phyloP scores from a whole-genome alignment of 164 flowering plant genomes.

The Aristolochia californica region DNA sequence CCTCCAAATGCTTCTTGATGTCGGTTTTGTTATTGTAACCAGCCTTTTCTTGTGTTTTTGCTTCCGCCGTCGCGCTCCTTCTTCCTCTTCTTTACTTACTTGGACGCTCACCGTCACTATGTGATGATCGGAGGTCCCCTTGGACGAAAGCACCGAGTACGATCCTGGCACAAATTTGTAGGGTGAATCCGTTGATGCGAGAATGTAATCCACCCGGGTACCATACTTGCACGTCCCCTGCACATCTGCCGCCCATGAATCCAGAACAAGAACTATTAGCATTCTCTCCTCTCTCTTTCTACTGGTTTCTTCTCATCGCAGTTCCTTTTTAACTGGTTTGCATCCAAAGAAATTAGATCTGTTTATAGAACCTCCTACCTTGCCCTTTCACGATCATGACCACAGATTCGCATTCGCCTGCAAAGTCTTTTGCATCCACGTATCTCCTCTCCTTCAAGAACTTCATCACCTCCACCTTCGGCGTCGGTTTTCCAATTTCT shows the following conservation, averaged over 20 bases:
- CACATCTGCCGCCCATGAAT: conserved; percentile 40
- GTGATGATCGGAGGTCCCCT: conserved; percentile 98
- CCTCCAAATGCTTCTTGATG: conserved; percentile 29
- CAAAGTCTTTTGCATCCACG: conserved; percentile 76
- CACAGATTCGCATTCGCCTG: conserved; percentile 87
- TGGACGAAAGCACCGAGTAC: conserved; percentile 78
- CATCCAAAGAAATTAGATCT: no score
- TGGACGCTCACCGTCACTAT: conserved; percentile 74
- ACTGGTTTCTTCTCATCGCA: no score
- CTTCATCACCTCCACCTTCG: conserved; percentile 79
- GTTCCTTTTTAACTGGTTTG: no score
- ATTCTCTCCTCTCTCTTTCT: no score
- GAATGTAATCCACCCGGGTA: conserved; percentile 80
- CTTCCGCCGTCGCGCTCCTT: conserved; percentile 6
- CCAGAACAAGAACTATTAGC: background rate
- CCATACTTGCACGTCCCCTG: conserved; percentile 99
- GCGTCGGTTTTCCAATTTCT: conserved; percentile 90
- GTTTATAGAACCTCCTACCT: conserved; percentile 27
- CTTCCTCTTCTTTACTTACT: conserved; percentile 9
- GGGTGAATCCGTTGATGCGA: conserved; percentile 57
- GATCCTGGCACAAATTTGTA: conserved; percentile 82
- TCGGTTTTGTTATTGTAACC: conserved; percentile 17
- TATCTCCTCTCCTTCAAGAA: conserved; percentile 57
- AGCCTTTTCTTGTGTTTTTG: conserved; percentile 17
- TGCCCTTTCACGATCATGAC: conserved; percentile 98